These are phyloP conservation scores for Rhizomucor miehei DNA, from an alignment of 371 early-diverging fungal species.

Conservation along the genomic window DNA sequence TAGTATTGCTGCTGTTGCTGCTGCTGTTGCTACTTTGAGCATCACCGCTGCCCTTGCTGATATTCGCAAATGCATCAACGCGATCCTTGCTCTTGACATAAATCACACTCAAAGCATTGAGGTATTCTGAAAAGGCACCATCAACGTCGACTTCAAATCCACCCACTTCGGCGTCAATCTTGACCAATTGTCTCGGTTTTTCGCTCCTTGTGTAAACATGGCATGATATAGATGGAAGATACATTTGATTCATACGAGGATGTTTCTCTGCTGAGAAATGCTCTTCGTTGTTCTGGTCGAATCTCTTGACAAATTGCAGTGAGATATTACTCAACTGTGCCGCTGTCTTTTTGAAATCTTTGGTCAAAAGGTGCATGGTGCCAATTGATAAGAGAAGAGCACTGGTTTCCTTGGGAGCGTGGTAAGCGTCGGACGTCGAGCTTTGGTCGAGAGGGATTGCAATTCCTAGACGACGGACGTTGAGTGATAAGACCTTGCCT, in stretches of 20 bases:
- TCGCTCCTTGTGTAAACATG: slow-evolving; percentile 45
- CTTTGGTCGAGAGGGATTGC: slow-evolving; percentile 65
- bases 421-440: not conserved
- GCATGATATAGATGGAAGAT: slow-evolving; percentile 58
- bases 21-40: slow-evolving; percentile 7
- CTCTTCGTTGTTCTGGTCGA: slow-evolving; percentile 70
- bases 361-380: slow-evolving; percentile 56
- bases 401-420: slow-evolving; percentile 20
- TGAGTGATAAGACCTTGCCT: slow-evolving; percentile 51
- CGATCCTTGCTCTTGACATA: slow-evolving; percentile 60
- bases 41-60: not conserved
- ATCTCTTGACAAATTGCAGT: slow-evolving; percentile 71
- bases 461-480: slow-evolving; percentile 57
- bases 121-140: slow-evolving; percentile 65
- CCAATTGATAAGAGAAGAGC: slow-evolving; percentile 66
- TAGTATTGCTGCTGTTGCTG: not conserved
- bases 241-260: slow-evolving; percentile 67
- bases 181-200: slow-evolving; percentile 37
- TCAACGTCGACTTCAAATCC: slow-evolving; percentile 72
- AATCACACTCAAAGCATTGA: slow-evolving; percentile 65
- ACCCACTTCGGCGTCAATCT: slow-evolving; percentile 60
- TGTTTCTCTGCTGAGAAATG: slow-evolving; percentile 67
- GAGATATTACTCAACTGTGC: slow-evolving; percentile 59
- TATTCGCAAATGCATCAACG: slow-evolving; percentile 45
- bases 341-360: slow-evolving; percentile 56